Evolutionary conservation across 2,329 filamentous ascomycete genomes (phyloP), one percentile per base, ranked within the genome.

Genomic region (Stemphylium beticola): DNA sequence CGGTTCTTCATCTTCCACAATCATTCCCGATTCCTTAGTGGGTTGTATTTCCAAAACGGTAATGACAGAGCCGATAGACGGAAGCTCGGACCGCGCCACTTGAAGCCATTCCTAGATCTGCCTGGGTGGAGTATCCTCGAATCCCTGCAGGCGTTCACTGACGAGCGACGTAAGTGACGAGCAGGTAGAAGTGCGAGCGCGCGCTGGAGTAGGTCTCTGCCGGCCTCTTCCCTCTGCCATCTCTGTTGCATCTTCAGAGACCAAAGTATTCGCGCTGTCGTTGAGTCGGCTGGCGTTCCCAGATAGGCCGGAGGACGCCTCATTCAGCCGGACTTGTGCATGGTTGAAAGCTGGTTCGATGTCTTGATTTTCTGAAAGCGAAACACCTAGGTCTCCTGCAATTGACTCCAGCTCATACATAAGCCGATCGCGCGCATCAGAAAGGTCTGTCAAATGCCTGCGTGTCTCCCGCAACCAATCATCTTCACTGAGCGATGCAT

Each of bases 351-450:
- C 20, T 11, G 9, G 8, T 15, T 31, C 18, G 14, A 53, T 32
- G 9, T 40, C 36, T 15, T 33, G 36, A 22, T 51, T 51, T 12
- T 60, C 54, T 22, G 64, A 48, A 18, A 64, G 59, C 29, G 70
- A 67, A 10, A 68, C 51, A 43, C 61, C 61, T 12, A 69, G 61
- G 33, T 71, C 64, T 53, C 68, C 63, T 6, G 66, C 65, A 29
- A 72, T 68, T 10, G 62, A 57, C 33, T 76, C 70, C n/a, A 71
- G 49, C 36, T 69, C 61, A 33, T 65, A 57, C 55, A 67, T 65
- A 6, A 68, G 38, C 36, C 64, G 65, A 11, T 57, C 60, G 9
- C 59, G 58, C 29, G 60, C 54, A 39, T 69, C 64, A 1, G 62
- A 62, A 6, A 71, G 58, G 31, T 66, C 56, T 1, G 49, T 65